These are phyloP conservation scores for Sporormia fimetaria DNA, from an alignment of 495 filamentous ascomycete genomes.

Conservation along the genomic window DNA sequence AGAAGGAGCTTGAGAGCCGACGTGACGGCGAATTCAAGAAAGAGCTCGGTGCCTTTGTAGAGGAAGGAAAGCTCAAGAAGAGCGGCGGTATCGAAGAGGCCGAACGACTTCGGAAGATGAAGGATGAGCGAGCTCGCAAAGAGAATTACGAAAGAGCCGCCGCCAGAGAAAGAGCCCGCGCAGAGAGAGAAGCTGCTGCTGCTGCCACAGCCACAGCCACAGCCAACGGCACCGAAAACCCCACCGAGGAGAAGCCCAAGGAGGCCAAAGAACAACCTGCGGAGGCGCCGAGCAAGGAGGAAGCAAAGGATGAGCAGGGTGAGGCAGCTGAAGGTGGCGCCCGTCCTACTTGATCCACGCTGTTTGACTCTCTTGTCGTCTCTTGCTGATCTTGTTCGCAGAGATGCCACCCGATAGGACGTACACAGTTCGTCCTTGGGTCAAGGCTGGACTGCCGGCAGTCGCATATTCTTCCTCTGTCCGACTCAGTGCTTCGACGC, in stretches of 20 bases:
- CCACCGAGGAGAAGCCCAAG: neutral
- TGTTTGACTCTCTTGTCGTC: slow-evolving; percentile 3
- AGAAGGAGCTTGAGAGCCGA: slow-evolving; percentile 74
- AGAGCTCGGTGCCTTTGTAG: slow-evolving; percentile 77
- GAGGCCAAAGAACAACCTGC: neutral
- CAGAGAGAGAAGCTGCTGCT: slow-evolving; percentile 24
- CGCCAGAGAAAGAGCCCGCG: slow-evolving; percentile 24
- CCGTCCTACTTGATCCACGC: slow-evolving; percentile 16
- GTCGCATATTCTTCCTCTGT: neutral
- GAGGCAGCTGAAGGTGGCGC: slow-evolving; percentile 21
- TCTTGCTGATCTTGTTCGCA: slow-evolving; percentile 12
- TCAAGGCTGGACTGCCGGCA: slow-evolving; percentile 5
- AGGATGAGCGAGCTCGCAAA: slow-evolving; percentile 75
- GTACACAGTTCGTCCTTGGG: slow-evolving; percentile 16
- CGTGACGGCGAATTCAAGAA: slow-evolving; percentile 72
- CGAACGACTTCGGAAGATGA: slow-evolving; percentile 69
- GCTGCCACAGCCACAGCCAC: slow-evolving; percentile 8
- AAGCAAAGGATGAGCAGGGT: slow-evolving; percentile 22
- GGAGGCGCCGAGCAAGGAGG: slow-evolving; percentile 5
- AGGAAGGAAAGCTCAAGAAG: slow-evolving; percentile 90
- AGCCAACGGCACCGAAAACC: neutral
- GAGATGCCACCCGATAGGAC: slow-evolving; percentile 6
- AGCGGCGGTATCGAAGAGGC: slow-evolving; percentile 88
- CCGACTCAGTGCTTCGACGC: too few relatives aligned
- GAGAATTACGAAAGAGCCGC: slow-evolving; percentile 73